Evolutionary conservation across 2,329 filamentous ascomycete species (phyloP), one percentile per base, ranked within the genome.

Genomic region (Lachnellula subtilissima): DNA sequence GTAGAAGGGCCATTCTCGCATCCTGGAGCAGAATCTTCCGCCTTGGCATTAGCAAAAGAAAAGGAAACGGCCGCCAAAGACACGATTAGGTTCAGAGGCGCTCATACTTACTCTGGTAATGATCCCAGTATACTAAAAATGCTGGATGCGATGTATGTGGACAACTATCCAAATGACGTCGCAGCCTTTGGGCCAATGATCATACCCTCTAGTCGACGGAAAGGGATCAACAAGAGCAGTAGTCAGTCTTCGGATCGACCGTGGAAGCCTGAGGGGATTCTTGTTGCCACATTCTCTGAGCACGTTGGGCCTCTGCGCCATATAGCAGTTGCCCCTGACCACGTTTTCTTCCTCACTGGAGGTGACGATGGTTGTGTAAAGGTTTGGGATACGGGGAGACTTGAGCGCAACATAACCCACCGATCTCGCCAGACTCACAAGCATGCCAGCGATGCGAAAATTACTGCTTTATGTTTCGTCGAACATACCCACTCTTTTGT

Each of bases 401-500:
- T 99, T 6, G 94, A 99, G 73, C 87, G 91, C 46, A 97, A 97
- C 69, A 84, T 97, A 50, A 88, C 89, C 0, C 88, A 96, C 65
- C 84, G 91, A 45, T 91, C 94, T 28, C 82, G 93, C 22, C 89
- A 95, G 68, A 95, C 89, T 0, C 88, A 97, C 73, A 86, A 80
- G 55, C 89, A 97, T 65, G 81, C 80, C 0, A 73, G 82, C 1
- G 87, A 86, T 1, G 81, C 86, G 0, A 87, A 84, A 57, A 88
- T 97, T 2, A 85, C 90, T 32, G 86, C 89, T 14, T 72, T 99
- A 22, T 92, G 90, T 64, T 97, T 99, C 69, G 84, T 99, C 40
- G 92, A 97, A 68, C 89, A 91, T 63, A 96, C 92, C 0, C 91
- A 97, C 70, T 92, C 89, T 22, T 97, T 99, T 69, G 80, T 96